Base-by-base conservation (phyloP, 192 early-diverging fungal species). In the Coemansia sp. region DNA sequence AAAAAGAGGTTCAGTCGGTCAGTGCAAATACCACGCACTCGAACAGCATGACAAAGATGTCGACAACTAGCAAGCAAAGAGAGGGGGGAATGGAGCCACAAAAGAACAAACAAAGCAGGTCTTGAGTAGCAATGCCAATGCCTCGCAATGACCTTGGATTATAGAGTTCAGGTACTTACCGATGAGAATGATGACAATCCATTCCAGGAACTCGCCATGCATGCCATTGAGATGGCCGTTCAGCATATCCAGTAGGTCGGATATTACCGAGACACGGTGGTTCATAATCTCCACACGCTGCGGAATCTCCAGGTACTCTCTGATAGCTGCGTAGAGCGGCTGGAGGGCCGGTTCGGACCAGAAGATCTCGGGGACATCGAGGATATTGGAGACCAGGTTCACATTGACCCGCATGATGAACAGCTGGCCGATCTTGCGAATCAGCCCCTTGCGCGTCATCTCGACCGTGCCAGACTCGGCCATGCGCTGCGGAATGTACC, bases 131-230 rank as follows among this genome's bases (percentile, higher is more conserved):
- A 35, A 4, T 4, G 5, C 12, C 33, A 11, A 14, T 35, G 17
- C 17, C 17, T 35, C 33, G 12, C 33, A 11, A 11, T 35, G 13
- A 35, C 11, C 3, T 35, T 7, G 12, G 12, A 14, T 2, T 7
- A 3, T 7, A 3, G 17, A 35, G 11, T 11, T 17, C 27, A 32
- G 3, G 11, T 18, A 74, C 70, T 74, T 74, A 74, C 67, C 87
- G 74, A 96, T 96, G 30, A 96, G 77, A 37, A 89, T 82, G 56
- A 97, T 97, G 2, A 97, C 89, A 46, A 97, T 97, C 86, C 91
- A 91, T 52, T 94, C 92, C 16, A 94, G 76, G 44, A 90, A 86
- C 56, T 94, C 92, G 41, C 84, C 87, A 53, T 97, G 91, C 27
- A 85, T 86, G 27, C 85, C 86, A 23, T 87, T 94, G 48, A 93